Base-by-base conservation (phyloP, 768 basidiomycete species). In the Boletus sp. region DNA sequence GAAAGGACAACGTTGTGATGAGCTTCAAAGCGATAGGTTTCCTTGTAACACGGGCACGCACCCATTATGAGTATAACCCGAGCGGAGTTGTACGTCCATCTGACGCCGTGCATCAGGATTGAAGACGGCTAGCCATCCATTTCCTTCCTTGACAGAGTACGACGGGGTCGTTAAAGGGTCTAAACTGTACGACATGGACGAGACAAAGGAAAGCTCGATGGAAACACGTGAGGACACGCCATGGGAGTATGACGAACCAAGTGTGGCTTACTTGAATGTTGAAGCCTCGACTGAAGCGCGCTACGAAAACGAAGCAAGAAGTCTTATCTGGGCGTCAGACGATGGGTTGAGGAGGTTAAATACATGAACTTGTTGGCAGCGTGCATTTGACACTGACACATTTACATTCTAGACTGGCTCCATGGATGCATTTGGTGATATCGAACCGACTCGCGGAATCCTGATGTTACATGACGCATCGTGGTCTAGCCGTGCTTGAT, bases 11-110 rank as follows among this genome's bases (percentile, higher is more conserved):
- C 27, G 38, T 27, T 32, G 45, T 23, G 38, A 51, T 57, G 54
- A 63, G 56, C 41, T 39, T 14, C 10, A 55, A 59, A 39, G 53
- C 37, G 51, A 57, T 32, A 5, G 5, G 44, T 54, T 40, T 41
- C n/a, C 51, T 35, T 25, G 30, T n/a, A 23, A 52, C 43, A 29
- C 7, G 70, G 68, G 57, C 32, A 7, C 80, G 37, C 64, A 93
- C 91, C 87, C 90, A 63, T 90, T 88, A 65, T 95, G 93, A 69
- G 82, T 80, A 42, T 93, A 75, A 33, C 84, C 87, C 66, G 92
- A 88, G 42, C 87, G 79, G 49, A 80, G 64, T n/a, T 70, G 69
- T 32, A 82, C 77, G 56, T 83, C 81, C 61, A 83, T 72, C 62
- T 76, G 73, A 61, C 79, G 77, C 11, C 57, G 68, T 17, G 73